phyloP scores from a whole-genome alignment of 2,329 filamentous ascomycete species.

The Diaporthe sp. region DNA sequence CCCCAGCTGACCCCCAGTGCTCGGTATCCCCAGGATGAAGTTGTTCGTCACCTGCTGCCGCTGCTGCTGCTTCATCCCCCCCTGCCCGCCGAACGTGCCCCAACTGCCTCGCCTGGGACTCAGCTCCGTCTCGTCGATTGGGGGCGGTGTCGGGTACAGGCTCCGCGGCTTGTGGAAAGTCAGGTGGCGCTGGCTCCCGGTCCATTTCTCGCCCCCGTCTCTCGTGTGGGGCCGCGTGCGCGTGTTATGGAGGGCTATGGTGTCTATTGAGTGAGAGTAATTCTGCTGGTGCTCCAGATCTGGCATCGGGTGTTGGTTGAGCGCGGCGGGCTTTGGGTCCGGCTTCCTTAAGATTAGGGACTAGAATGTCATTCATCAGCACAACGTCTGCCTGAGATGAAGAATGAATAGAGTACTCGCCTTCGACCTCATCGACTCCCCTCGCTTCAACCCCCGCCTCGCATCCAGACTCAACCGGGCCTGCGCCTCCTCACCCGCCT shows the following conservation, averaged over 20 bases:
- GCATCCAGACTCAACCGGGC: neutral
- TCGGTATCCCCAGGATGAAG: constrained; percentile 3
- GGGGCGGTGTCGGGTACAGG: neutral
- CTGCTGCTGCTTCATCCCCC: neutral
- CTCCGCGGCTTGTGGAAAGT: neutral
- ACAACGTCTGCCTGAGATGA: no score
- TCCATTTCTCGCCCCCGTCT: neutral
- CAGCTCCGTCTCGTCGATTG: neutral
- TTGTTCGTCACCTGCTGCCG: neutral
- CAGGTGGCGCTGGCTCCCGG: neutral
- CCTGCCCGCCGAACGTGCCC: constrained; percentile 1
- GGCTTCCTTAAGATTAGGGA: neutral
- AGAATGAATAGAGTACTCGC: neutral
- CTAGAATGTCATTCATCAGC: neutral
- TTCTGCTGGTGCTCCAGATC: neutral
- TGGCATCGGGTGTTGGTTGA: neutral
- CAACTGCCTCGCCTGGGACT: constrained; percentile 16
- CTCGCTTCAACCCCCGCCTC: neutral
- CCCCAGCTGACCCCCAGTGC: neutral
- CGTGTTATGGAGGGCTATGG: neutral
- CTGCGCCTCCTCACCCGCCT: neutral
- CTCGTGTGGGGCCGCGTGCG: neutral
- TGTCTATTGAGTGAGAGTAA: neutral
- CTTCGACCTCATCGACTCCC: neutral
- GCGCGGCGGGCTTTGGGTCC: neutral